Conservation (phyloP, 1,284 basidiomycete genomes). For the Leccinum variabile region DNA sequence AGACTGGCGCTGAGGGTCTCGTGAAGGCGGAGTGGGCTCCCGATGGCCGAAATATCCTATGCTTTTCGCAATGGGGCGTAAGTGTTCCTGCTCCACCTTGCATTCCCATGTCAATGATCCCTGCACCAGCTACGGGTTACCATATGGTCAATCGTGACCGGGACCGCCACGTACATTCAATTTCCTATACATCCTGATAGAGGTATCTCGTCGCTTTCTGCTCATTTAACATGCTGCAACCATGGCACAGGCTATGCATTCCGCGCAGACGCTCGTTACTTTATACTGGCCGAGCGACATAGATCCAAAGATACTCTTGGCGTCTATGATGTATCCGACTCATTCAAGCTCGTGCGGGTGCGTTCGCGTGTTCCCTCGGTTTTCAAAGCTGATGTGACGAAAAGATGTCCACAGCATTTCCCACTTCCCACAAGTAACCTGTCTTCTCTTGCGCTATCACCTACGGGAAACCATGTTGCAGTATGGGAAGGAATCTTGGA, state of each 20-base stretch:
- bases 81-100: conserved; percentile 37
- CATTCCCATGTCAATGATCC: conserved; percentile 6
- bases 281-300: conserved; percentile 81
- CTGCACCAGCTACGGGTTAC: conserved; percentile 68
- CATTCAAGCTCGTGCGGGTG: conserved; percentile 75
- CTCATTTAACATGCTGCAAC: conserved; percentile 5
- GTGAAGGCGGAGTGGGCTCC: conserved; percentile 84
- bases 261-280: conserved; percentile 75
- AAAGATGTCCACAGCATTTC: conserved; percentile 61
- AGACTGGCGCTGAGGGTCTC: conserved; percentile 81
- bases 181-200: conserved; percentile 75
- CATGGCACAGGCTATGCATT: conserved; percentile 67
- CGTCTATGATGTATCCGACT: conserved; percentile 72
- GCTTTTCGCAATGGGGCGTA: conserved; percentile 87
- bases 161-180: conserved; percentile 72
- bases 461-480: conserved; percentile 77
- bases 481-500: conserved; percentile 82
- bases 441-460: conserved; percentile 77
- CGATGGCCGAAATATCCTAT: conserved; percentile 76
- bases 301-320: conserved; percentile 83
- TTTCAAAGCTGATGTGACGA: conserved; percentile 25
- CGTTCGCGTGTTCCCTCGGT: conserved; percentile 28
- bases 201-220: conserved; percentile 43
- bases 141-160: conserved; percentile 74
- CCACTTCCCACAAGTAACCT: conserved; percentile 75